Evolutionary conservation across 441 rosid species (phyloP).

Genomic region (Croton setiger): DNA sequence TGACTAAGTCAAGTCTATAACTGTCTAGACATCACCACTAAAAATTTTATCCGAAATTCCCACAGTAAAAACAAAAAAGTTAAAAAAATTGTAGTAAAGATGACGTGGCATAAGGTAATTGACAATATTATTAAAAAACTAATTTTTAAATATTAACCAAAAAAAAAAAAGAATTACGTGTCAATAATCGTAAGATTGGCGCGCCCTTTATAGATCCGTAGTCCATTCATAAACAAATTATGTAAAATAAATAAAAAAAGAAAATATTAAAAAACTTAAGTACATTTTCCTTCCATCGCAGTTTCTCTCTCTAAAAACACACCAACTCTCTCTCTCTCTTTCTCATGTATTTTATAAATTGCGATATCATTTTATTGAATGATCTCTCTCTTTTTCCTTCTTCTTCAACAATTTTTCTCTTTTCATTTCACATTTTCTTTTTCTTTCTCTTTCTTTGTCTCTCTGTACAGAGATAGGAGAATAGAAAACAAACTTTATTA

Average conservation of each 20-base stretch:
- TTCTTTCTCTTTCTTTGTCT: background rate
- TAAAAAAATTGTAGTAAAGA: background rate
- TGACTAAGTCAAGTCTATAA: background rate
- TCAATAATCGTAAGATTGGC: constrained; percentile 8
- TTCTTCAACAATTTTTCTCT: constrained; percentile 15
- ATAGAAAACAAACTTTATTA: background rate
- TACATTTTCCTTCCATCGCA: background rate
- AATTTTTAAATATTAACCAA: background rate
- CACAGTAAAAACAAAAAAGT: background rate
- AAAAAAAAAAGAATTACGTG: constrained; percentile 22
- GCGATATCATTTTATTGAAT: constrained; percentile 18
- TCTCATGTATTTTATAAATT: constrained; percentile 34
- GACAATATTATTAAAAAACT: background rate
- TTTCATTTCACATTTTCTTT: constrained; percentile 17
- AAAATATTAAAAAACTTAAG: background rate
- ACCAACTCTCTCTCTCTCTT: constrained; percentile 24
- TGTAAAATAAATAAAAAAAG: constrained; percentile 10
- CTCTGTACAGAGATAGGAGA: background rate
- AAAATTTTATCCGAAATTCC: background rate
- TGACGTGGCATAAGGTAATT: constrained; percentile 20
- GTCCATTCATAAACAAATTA: constrained; percentile 20
- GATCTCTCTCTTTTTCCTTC: constrained; percentile 31
- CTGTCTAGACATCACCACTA: background rate
- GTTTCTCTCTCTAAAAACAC: constrained; percentile 16
- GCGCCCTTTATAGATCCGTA: constrained; percentile 44